These are phyloP conservation scores for Xerocomus amazonicus DNA, from an alignment of 1,284 basidiomycete genomes.

Conservation along the genomic window DNA sequence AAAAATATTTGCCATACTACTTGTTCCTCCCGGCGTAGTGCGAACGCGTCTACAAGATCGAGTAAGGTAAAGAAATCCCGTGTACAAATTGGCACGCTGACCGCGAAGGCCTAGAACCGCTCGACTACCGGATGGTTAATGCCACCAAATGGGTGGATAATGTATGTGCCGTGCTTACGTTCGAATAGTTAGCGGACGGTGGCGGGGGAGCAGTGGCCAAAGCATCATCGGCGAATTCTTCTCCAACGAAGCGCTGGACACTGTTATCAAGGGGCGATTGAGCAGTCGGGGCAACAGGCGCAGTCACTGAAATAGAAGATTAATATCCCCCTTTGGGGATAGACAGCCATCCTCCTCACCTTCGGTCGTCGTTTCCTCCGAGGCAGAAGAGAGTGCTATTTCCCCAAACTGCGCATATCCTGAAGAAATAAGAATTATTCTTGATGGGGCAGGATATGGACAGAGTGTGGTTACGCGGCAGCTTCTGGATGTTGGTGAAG, in stretches of 20 bases:
- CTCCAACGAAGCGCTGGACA: slow-evolving; percentile 20
- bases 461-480: slow-evolving; percentile 48
- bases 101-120: slow-evolving; percentile 45
- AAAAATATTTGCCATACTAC: slow-evolving; percentile 49
- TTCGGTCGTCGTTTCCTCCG: slow-evolving; percentile 10
- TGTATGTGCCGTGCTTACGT: neutral
- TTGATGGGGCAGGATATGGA: slow-evolving; percentile 29
- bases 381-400: slow-evolving; percentile 17
- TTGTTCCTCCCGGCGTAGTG: slow-evolving; percentile 48
- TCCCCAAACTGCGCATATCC: slow-evolving; percentile 34
- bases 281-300: neutral
- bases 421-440: slow-evolving; percentile 5
- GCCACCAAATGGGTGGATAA: neutral
- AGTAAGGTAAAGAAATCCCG: neutral
- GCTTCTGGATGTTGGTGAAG: slow-evolving; percentile 64
- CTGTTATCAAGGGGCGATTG: neutral
- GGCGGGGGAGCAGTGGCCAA: slow-evolving; percentile 24
- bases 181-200: neutral
- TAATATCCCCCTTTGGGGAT: neutral
- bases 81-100: slow-evolving; percentile 18
- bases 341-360: slow-evolving; percentile 7
- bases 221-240: slow-evolving; percentile 31
- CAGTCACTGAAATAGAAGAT: slow-evolving; percentile 3
- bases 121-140: slow-evolving; percentile 4
- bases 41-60: slow-evolving; percentile 45